Base-by-base conservation (phyloP, 164 flowering plant species). In the Dillenia suffruticosa region DNA sequence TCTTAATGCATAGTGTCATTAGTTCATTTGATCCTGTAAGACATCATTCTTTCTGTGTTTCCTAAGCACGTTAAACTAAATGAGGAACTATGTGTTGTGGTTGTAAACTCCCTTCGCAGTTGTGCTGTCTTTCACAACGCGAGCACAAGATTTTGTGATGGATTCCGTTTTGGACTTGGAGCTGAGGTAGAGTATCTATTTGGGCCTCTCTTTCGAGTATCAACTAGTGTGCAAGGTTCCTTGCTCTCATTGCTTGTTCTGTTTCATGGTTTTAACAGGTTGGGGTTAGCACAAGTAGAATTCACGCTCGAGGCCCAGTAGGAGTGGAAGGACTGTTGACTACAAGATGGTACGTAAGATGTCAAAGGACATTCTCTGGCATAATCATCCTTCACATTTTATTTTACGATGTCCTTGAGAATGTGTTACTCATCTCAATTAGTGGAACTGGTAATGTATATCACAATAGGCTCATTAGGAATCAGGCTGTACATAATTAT, bases 51-150 rank as follows among this genome's bases (percentile, higher is more conserved):
- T 32, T 32, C 40, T 32, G 7, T 4, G 40, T 32, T 32, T 32
- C 40, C 40, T 32, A 4, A 32, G 40, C 40, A 32, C 5, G 40
- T 32, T 32, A 1, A 43, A 12, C 7, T 46, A 26, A 17, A 14
- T 54, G 45, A 45, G 19, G 19, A 45, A 56, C 14, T 22, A 11
- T 46, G n/a, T 62, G 10, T 9, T 44, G 52, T 13, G 49, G 45
- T 22, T 26, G 8, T 16, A 49, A 14, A 55, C 66, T 52, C 47
- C 44, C 50, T 57, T 71, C n/a, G 61, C 86, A 95, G 99, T 82
- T 97, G 98, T 78, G 98, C 98, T 46, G 98, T 92, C 44, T 86
- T 92, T 62, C 97, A 87, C 74, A 95, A 95, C 80, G 98, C 99
- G 50, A 95, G 99, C 80, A 88, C 98, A 50, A 78, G 99, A 61